A percentile compares a stretch with the other conserved stretches of the same genome.
These are phyloP conservation scores for Dendrobium officinale DNA, from an alignment of 106 monocot genomes.

Conservation along the genomic window DNA sequence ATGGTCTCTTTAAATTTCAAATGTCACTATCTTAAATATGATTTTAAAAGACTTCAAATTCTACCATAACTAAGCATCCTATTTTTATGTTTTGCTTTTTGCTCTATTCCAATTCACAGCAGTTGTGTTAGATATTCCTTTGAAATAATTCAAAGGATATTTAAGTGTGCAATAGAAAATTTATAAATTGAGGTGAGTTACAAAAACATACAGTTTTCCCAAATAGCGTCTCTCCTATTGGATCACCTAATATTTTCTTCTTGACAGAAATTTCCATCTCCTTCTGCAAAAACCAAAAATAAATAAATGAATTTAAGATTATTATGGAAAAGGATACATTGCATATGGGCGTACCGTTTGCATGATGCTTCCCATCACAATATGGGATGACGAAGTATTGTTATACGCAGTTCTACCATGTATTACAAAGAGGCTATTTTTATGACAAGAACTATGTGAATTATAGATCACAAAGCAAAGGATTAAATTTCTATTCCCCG, in stretches of 20 bases:
- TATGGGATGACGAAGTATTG: not conserved
- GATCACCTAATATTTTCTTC: constrained; percentile 49
- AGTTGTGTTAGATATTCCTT: not conserved
- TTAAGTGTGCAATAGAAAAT: not conserved
- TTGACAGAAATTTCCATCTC: constrained; percentile 75
- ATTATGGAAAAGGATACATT: not conserved
- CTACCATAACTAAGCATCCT: too few species aligned
- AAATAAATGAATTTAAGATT: not conserved
- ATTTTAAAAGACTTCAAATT: too few species aligned
- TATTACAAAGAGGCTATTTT: not conserved
- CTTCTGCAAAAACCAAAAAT: constrained; percentile 33
- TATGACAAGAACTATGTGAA: not conserved
- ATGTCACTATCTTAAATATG: too few species aligned
- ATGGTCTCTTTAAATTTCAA: too few species aligned
- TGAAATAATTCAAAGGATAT: not conserved
- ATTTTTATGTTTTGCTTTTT: too few species aligned
- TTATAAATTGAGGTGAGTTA: not conserved
- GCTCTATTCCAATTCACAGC: not conserved
- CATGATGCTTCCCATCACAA: not conserved
- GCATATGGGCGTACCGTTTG: not conserved
- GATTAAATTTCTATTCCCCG: not conserved
- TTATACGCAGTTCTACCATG: not conserved
- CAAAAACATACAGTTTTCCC: constrained; percentile 73
- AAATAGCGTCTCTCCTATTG: constrained; percentile 71
- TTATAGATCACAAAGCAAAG: not conserved